These are phyloP conservation scores for Pichia terricola DNA, from an alignment of 1,139 yeast species.

Conservation along the genomic window DNA sequence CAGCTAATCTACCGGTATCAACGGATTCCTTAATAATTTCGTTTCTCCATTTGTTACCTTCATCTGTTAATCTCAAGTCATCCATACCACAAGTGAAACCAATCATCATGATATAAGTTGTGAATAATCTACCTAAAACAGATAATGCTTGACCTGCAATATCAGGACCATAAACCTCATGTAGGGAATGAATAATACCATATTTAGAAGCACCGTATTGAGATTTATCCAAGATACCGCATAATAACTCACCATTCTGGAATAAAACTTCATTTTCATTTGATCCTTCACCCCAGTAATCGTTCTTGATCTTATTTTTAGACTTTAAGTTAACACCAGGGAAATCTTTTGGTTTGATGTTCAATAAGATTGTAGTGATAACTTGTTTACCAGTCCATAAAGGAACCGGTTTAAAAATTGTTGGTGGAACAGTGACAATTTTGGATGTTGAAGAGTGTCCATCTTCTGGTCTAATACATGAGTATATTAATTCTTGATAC, in stretches of 20 bases:
- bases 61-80: conserved; percentile 82
- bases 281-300: conserved; percentile 87
- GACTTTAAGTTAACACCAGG: conserved; percentile 85
- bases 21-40: conserved; percentile 70
- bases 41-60: conserved; percentile 84
- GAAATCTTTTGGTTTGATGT: conserved; percentile 75
- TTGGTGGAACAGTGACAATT: conserved; percentile 80
- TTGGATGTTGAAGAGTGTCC: conserved; percentile 79
- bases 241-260: conserved; percentile 74
- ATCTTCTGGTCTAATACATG: conserved; percentile 94
- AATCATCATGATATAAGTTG: conserved; percentile 83
- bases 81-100: conserved; percentile 99
- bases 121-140: conserved; percentile 87
- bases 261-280: conserved; percentile 79
- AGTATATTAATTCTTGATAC: conserved; percentile 89
- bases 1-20: conserved; percentile 85
- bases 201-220: conserved; percentile 98
- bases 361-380: conserved; percentile 78
- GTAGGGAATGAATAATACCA: conserved; percentile 93
- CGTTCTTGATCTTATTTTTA: conserved; percentile 84
- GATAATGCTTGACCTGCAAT: conserved; percentile 86
- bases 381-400: conserved; percentile 99
- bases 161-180: conserved; percentile 88
- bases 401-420: conserved; percentile 76
- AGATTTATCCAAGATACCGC: conserved; percentile 94